Evolutionary conservation across 306 rosid genomes (phyloP).

Genomic region (Oxytropis ochrocephala): DNA sequence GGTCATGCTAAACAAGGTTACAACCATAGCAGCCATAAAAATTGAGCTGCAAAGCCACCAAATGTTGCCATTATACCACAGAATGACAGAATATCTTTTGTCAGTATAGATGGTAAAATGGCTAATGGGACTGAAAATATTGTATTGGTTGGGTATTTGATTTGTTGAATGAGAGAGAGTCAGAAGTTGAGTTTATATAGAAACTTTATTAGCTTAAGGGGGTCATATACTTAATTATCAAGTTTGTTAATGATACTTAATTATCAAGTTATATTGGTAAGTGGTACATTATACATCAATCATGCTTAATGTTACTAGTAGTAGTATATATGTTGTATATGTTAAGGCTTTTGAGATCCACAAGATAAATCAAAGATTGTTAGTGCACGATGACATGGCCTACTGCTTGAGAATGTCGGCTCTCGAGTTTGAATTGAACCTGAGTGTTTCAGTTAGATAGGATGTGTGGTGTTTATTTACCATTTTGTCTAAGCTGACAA

Average conservation of each 20-base stretch:
- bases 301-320: constrained; percentile 24
- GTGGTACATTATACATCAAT: constrained; percentile 26
- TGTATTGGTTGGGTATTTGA: neutral
- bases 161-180: constrained; percentile 11
- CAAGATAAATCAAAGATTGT: constrained; percentile 25
- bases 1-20: constrained; percentile 26
- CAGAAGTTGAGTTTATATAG: constrained; percentile 41
- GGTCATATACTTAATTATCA: too few species aligned
- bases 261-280: constrained; percentile 24
- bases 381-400: constrained; percentile 25
- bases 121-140: neutral
- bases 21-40: constrained; percentile 19
- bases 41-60: neutral
- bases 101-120: neutral
- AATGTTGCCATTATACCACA: constrained; percentile 35
- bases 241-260: too few species aligned
- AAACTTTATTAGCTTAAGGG: neutral
- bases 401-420: too few species aligned
- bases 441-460: too few species aligned
- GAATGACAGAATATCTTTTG: constrained; percentile 7
- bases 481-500: too few species aligned
- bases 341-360: constrained; percentile 34
- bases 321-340: too few species aligned
- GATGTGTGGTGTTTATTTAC: too few species aligned
- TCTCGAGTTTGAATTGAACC: too few species aligned